Conservation (phyloP, 768 basidiomycete species). For the Collybia nuda region DNA sequence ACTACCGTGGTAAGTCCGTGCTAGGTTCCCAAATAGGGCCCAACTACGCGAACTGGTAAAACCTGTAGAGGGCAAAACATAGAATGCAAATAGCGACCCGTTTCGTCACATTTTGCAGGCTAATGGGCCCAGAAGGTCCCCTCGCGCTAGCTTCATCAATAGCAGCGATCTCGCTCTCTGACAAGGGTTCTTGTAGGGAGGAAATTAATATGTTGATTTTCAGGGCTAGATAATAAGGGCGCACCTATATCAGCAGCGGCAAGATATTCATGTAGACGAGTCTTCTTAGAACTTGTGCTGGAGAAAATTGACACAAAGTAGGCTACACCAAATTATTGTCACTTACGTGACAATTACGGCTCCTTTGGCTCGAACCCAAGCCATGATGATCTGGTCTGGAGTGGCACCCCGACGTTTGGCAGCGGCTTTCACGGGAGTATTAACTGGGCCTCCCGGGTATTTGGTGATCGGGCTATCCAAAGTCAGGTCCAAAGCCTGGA, state of each 20-base stretch:
- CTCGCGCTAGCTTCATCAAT: constrained; percentile 63
- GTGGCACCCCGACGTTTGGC: constrained; percentile 54
- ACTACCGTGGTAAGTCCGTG: too few species aligned
- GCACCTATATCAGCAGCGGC: constrained; percentile 54
- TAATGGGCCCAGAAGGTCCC: constrained; percentile 50
- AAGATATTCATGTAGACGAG: constrained; percentile 67
- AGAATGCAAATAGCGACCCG: too few species aligned
- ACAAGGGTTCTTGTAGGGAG: constrained; percentile 43
- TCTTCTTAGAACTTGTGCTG: constrained; percentile 60
- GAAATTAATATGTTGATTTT: neutral
- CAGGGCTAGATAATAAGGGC: constrained; percentile 4
- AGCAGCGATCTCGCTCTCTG: constrained; percentile 54
- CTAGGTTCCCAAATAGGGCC: too few species aligned
- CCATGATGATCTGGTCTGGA: constrained; percentile 63
- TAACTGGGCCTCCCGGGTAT: constrained; percentile 64
- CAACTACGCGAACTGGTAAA: too few species aligned
- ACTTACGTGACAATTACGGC: constrained; percentile 66
- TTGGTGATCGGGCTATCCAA: constrained; percentile 51
- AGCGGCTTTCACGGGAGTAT: constrained; percentile 49
- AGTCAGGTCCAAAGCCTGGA: too few species aligned
- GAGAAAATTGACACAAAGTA: neutral
- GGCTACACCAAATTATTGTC: neutral
- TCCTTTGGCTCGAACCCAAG: constrained; percentile 69
- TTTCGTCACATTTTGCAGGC: too few species aligned
- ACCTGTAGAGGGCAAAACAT: too few species aligned